A percentile compares a stretch with the other conserved stretches of the same genome.
Evolutionary conservation across 192 early-diverging fungal genomes (phyloP).

Genomic region (Gonapodya prolifera): DNA sequence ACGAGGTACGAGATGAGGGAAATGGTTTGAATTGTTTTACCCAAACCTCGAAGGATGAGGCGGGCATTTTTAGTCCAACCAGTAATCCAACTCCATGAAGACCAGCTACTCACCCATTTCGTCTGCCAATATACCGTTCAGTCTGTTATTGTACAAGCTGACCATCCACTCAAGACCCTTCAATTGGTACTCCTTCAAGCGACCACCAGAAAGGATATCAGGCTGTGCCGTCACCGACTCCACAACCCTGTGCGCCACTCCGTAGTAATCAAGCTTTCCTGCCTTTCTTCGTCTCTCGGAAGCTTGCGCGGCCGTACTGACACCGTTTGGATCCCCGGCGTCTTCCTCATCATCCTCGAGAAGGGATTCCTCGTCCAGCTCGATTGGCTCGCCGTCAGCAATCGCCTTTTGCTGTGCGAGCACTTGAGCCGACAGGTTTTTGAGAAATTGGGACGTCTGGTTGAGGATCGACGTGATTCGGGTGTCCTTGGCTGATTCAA

Average conservation of each 20-base stretch:
- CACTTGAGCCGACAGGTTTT: slow-evolving; percentile 73
- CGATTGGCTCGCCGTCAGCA: slow-evolving; percentile 38
- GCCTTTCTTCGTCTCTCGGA: slow-evolving; percentile 18
- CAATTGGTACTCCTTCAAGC: slow-evolving; percentile 91
- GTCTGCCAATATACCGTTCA: slow-evolving; percentile 97
- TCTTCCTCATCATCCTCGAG: slow-evolving; percentile 26
- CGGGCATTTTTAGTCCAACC: background rate
- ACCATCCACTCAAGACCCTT: slow-evolving; percentile 99
- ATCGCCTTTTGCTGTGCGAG: slow-evolving; percentile 53
- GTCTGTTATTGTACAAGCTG: slow-evolving; percentile 91
- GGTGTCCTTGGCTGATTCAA: slow-evolving; percentile 93
- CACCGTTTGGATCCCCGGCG: slow-evolving; percentile 22
- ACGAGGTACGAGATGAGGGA: slow-evolving; percentile 91
- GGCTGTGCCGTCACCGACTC: slow-evolving; percentile 76
- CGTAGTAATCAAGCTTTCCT: slow-evolving; percentile 64
- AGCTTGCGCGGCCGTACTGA: background rate
- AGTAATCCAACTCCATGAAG: background rate
- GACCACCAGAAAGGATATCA: slow-evolving; percentile 65
- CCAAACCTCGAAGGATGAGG: slow-evolving; percentile 19
- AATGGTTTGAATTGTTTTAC: slow-evolving; percentile 83
- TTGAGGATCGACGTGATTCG: slow-evolving; percentile 82
- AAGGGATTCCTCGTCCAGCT: slow-evolving; percentile 23
- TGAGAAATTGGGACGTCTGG: slow-evolving; percentile 80
- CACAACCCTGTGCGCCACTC: slow-evolving; percentile 70
- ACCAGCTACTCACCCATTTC: slow-evolving; percentile 86